Evolutionary conservation across 2,329 filamentous ascomycete genomes (phyloP), one percentile per base, ranked within the genome.

Genomic region (Hypoxylon sp.): DNA sequence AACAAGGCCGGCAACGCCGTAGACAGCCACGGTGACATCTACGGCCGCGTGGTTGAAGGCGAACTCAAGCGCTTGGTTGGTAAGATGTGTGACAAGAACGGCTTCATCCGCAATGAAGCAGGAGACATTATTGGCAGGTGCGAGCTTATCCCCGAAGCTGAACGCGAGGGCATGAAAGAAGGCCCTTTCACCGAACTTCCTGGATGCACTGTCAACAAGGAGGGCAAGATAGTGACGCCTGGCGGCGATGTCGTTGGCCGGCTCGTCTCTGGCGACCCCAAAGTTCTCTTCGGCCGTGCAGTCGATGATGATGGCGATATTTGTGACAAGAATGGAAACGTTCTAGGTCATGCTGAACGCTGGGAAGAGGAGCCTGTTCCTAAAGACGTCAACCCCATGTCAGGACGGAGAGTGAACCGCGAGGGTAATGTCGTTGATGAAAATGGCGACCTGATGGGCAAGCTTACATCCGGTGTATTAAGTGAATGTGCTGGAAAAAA

Each of bases 221-320:
- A 91, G 41, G 90, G 90, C 55, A 90, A 88, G 65, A 83, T 92
- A 41, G 85, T 90, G 43, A 90, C 90, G 7, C 81, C 84, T 0
- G 82, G 86, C 52, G 92, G 91, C 34, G 88, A 91, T 67, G 84
- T 91, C 23, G 91, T 96, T 50, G 93, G 93, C 21, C 84, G 90
- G 43, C 84, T 95, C 39, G 82, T 86, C 2, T 87, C 88, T 48
- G 93, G 92, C 2, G 91, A 96, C 58, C 77, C 85, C 34, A 93
- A 93, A 84, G 82, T 84, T 54, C 85, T 96, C 0, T 87, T 90
- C 37, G 93, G 93, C 14, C 90, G 92, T 48, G 74, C 83, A 7
- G 92, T 96, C 16, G 93, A 96, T 61, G 90, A 93, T 67, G 92
- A 96, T 68, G 93, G 93, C 37, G 92, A 96, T 61, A 88, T 96